phyloP scores from a whole-genome alignment of 495 filamentous ascomycete species.

The Penicillium canariense region DNA sequence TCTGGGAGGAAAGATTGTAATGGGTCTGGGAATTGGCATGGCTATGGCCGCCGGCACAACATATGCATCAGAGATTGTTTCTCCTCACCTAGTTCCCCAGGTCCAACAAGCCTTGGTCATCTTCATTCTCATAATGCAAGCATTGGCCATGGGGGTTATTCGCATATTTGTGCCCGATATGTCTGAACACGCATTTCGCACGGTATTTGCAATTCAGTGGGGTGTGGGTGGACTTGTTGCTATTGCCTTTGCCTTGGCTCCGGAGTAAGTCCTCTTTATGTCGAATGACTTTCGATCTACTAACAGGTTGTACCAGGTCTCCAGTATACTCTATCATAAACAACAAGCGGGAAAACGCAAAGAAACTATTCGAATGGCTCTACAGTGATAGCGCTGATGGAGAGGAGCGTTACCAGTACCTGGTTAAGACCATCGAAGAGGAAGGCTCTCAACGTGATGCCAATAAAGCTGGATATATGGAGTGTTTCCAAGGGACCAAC shows the following conservation, averaged over 20 bases:
- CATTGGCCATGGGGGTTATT: constrained; percentile 27
- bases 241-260: constrained; percentile 13
- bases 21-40: constrained; percentile 21
- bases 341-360: constrained; percentile 1
- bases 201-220: constrained; percentile 21
- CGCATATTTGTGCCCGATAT: constrained; percentile 24
- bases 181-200: constrained; percentile 10
- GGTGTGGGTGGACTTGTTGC: constrained; percentile 12
- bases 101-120: constrained; percentile 27
- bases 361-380: constrained; percentile 8
- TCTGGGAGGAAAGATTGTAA: constrained; percentile 30
- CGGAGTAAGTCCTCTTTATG: constrained; percentile 14
- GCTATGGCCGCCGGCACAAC: constrained; percentile 24
- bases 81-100: constrained; percentile 16
- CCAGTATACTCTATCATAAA: constrained; percentile 13
- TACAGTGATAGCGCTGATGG: constrained; percentile 11
- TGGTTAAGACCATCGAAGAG: constrained; percentile 21
- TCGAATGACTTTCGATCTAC: not conserved
- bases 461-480: constrained; percentile 15
- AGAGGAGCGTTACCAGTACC: constrained; percentile 15
- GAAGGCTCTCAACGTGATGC: constrained; percentile 13
- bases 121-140: constrained; percentile 26
- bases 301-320: not conserved
- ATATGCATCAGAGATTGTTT: constrained; percentile 28
- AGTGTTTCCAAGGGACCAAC: constrained; percentile 23